Evolutionary conservation across 75 land plant genomes (phyloP).

Genomic region (Pinus albicaulis): DNA sequence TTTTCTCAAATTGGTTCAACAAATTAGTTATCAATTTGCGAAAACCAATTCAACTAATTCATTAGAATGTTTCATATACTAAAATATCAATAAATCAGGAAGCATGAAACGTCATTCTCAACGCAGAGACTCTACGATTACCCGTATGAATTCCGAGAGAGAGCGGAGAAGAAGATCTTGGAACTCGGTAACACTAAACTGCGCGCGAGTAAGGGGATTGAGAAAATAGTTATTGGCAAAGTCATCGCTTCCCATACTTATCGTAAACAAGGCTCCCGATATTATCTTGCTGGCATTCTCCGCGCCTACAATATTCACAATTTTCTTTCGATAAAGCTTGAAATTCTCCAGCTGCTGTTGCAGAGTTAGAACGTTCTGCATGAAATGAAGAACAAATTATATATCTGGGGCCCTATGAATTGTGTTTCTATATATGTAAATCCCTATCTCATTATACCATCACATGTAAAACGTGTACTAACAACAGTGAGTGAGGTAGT

Average conservation of each 20-base stretch:
- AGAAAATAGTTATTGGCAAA: constrained; percentile 22
- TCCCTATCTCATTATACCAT: neutral
- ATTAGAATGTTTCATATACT: too few relatives aligned
- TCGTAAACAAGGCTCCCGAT: constrained; percentile 13
- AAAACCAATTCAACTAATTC: too few relatives aligned
- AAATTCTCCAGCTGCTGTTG: constrained; percentile 26
- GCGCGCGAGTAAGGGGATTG: constrained; percentile 1
- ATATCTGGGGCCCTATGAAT: neutral
- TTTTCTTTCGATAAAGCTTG: constrained; percentile 16
- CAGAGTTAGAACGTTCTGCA: constrained; percentile 26
- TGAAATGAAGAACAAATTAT: neutral
- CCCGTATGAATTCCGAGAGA: neutral
- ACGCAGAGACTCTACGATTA: too few relatives aligned
- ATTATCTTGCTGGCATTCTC: constrained; percentile 13
- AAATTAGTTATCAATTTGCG: too few relatives aligned
- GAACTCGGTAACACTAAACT: constrained; percentile 21
- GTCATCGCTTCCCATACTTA: constrained; percentile 53
- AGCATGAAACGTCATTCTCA: too few relatives aligned
- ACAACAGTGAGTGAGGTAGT: neutral
- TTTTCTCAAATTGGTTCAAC: too few relatives aligned
- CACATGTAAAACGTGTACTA: neutral
- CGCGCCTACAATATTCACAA: constrained; percentile 16
- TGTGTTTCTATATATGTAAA: neutral
- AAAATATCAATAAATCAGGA: too few relatives aligned
- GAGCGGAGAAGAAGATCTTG: constrained; percentile 9